Base-by-base conservation (phyloP, 202 grass and related monocot genomes). In the Saccharum hybrid region DNA sequence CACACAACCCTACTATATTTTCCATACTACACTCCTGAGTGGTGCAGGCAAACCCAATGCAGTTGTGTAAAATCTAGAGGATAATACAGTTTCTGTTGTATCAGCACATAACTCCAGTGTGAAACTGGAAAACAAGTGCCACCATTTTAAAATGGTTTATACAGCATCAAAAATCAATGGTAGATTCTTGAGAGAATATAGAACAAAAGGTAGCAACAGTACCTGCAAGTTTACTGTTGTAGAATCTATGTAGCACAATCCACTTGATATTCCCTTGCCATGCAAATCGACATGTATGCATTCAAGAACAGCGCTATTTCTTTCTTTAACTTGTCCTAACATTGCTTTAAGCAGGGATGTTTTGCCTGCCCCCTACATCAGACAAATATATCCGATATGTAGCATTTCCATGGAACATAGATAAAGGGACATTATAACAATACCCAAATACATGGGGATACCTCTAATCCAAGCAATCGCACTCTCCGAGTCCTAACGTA, bases 401-500 rank as follows among this genome's bases (percentile, higher is more conserved):
- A 90, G 65, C 14, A 75, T 41, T 64, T 83, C 16, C 51, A 23
- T 77, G 9, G 19, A 88, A 68, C 57, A 82, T 33, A 67, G 13
- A 37, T 77, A 76, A 63, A 75, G 67, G 39, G 11, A 75, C 61
- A 75, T 68, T 71, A 80, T 76, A 61, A 70, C 74, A 37, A 75
- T 23, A 71, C 64, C 22, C 40, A 82, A 31, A 81, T 28, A 28
- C 22, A 63, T 30, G 26, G 72, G 37, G 5, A 59, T 89, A 98
- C 96, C 96, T 98, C 91, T 49, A 98, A 61, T 85, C 96, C 96
- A 91, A 98, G 87, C 63, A 98, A 88, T 42, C 81, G 72, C 14
- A 98, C 92, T 66, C 91, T 86, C 56, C 96, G 77, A 15, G 87
- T 92, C 87, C 92, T 93, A 59, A 91, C 85, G 51, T 90, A 85